A percentile compares a stretch with the other conserved stretches of the same genome.
Evolutionary conservation across 2,329 filamentous ascomycete genomes (phyloP).

Genomic region (Xylariaceae sp.): DNA sequence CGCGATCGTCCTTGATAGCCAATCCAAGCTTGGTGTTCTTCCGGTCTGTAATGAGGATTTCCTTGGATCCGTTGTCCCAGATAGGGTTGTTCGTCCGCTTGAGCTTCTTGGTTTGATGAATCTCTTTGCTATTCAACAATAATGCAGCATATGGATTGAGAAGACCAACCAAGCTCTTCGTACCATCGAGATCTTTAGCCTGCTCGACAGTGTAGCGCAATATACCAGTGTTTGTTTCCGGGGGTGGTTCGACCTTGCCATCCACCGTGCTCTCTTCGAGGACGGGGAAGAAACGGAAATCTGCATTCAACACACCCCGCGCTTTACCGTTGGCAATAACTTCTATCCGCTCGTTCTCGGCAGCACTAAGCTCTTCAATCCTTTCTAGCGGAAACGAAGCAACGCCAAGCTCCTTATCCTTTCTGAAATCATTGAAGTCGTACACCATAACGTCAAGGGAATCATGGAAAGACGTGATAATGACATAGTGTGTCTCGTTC

Average conservation of each 20-base stretch:
- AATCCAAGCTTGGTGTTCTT: slow-evolving; percentile 87
- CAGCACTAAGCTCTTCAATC: slow-evolving; percentile 69
- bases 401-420: slow-evolving; percentile 89
- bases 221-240: slow-evolving; percentile 91
- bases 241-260: slow-evolving; percentile 73
- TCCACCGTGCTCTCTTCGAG: slow-evolving; percentile 69
- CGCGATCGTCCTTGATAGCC: slow-evolving; percentile 92
- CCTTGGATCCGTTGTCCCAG: slow-evolving; percentile 88
- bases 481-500: slow-evolving; percentile 96
- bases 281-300: slow-evolving; percentile 94
- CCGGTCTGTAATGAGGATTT: slow-evolving; percentile 90
- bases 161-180: slow-evolving; percentile 84
- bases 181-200: slow-evolving; percentile 90
- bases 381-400: slow-evolving; percentile 83
- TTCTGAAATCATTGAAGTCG: slow-evolving; percentile 93
- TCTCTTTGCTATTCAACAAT: slow-evolving; percentile 85
- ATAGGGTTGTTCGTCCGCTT: slow-evolving; percentile 98
- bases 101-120: slow-evolving; percentile 84
- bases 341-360: slow-evolving; percentile 82
- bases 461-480: slow-evolving; percentile 87
- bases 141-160: slow-evolving; percentile 89
- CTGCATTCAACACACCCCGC: slow-evolving; percentile 73
- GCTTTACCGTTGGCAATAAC: slow-evolving; percentile 79
- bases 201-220: slow-evolving; percentile 90
- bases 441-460: slow-evolving; percentile 78